Evolutionary conservation across 116 monocot species (phyloP).

Genomic region (Trichopus zeylanicus): DNA sequence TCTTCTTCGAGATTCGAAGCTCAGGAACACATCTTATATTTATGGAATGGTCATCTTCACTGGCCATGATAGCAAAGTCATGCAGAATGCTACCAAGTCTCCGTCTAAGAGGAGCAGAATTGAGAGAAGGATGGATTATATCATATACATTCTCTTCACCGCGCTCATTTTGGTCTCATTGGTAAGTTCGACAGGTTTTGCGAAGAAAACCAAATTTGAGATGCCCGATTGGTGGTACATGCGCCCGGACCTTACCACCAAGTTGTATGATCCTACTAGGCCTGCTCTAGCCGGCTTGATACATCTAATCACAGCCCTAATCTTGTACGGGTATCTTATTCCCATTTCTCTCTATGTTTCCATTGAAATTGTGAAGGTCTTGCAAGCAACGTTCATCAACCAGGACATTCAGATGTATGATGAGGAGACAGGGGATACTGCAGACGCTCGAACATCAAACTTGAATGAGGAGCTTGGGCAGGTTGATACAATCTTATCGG

Average conservation of each 20-base stretch:
- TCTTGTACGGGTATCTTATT: constrained; percentile 37
- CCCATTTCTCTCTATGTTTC: constrained; percentile 43
- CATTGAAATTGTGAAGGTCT: constrained; percentile 35
- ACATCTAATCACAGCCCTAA: constrained; percentile 40
- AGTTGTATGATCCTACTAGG: constrained; percentile 14
- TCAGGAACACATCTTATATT: constrained; percentile 29
- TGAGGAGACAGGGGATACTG: constrained; percentile 28
- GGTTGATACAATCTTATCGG: constrained; percentile 37
- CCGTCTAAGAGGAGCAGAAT: constrained; percentile 36
- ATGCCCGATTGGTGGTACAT: constrained; percentile 34
- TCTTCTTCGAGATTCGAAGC: constrained; percentile 46
- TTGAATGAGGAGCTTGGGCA: constrained; percentile 48
- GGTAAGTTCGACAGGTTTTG: constrained; percentile 30
- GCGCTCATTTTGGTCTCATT: constrained; percentile 24
- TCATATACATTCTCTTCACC: constrained; percentile 29
- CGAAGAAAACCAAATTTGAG: constrained; percentile 8
- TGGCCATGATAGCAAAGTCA: constrained; percentile 40
- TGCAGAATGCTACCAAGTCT: constrained; percentile 40
- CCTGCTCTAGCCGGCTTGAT: constrained; percentile 21
- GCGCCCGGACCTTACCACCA: constrained; percentile 5
- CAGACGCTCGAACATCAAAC: constrained; percentile 32
- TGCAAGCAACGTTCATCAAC: constrained; percentile 39
- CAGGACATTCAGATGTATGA: constrained; percentile 41
- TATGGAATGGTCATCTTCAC: constrained; percentile 46
- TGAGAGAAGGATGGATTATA: constrained; percentile 39